A percentile compares a stretch with the other conserved stretches of the same genome.
These are phyloP conservation scores for Cryptococcus jaspeensis DNA, from an alignment of 1,284 basidiomycete species.

Conservation along the genomic window DNA sequence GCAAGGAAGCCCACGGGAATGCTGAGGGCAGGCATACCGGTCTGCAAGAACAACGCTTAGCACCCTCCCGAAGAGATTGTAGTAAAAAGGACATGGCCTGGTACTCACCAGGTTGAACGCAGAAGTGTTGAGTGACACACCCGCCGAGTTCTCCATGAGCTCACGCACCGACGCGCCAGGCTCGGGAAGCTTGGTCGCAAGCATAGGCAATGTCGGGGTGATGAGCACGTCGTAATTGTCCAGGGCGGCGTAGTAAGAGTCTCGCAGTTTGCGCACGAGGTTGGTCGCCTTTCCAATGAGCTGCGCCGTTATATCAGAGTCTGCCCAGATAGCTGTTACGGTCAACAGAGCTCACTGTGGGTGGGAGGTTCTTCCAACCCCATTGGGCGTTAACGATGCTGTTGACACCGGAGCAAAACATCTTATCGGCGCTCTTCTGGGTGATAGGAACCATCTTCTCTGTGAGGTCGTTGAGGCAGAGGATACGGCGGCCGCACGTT, in stretches of 20 bases:
- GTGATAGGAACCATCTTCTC: slow-evolving; percentile 50
- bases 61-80: no score
- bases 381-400: slow-evolving; percentile 22
- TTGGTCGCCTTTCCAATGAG: slow-evolving; percentile 32
- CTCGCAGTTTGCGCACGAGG: slow-evolving; percentile 51
- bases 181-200: slow-evolving; percentile 17
- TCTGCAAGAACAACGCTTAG: slow-evolving; percentile 20
- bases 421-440: slow-evolving; percentile 52
- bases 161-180: slow-evolving; percentile 10
- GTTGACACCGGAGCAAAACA: slow-evolving; percentile 10
- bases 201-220: slow-evolving; percentile 52
- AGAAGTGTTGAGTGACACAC: slow-evolving; percentile 29
- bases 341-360: slow-evolving; percentile 5
- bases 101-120: slow-evolving; percentile 36
- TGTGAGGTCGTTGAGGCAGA: slow-evolving; percentile 51
- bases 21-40: slow-evolving; percentile 11
- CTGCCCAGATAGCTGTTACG: no score
- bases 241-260: slow-evolving; percentile 52
- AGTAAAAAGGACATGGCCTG: background rate
- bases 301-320: background rate
- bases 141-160: slow-evolving; percentile 25
- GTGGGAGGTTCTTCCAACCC: slow-evolving; percentile 25
- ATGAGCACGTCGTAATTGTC: slow-evolving; percentile 53
- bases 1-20: slow-evolving; percentile 47
- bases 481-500: slow-evolving; percentile 37